phyloP scores from a whole-genome alignment of 495 filamentous ascomycete species.

The Podospora tetraspora region DNA sequence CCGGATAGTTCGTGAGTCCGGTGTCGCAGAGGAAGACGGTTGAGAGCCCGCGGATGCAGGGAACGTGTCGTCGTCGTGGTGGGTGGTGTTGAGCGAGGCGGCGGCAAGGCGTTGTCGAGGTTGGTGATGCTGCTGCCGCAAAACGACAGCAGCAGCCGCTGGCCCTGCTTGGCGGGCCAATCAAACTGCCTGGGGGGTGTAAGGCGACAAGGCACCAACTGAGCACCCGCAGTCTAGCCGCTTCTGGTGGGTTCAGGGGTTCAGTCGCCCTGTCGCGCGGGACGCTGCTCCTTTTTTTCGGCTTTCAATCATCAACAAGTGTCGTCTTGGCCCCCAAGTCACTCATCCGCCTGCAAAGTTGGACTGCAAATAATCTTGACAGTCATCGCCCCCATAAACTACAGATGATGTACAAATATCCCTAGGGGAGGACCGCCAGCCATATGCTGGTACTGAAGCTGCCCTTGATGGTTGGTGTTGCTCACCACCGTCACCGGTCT shows the following conservation, averaged over 20 bases:
- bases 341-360: not conserved
- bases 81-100: not conserved
- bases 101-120: not conserved
- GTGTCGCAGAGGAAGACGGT: not conserved
- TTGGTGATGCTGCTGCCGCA: slow-evolving; percentile 18
- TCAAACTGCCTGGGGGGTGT: slow-evolving; percentile 10
- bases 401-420: not conserved
- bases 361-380: not conserved
- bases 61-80: not conserved
- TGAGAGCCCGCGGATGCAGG: not conserved
- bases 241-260: slow-evolving; percentile 13
- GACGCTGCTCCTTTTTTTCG: not conserved
- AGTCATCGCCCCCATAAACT: not conserved
- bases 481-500: too few relatives aligned
- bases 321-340: not conserved
- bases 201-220: slow-evolving; percentile 29
- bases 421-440: not conserved
- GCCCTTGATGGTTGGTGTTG: not conserved
- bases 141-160: slow-evolving; percentile 8
- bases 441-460: not conserved
- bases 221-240: not conserved
- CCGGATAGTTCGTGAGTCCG: not conserved
- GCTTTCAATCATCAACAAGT: not conserved
- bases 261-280: not conserved
- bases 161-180: slow-evolving; percentile 14